Conservation (phyloP, 169 alveolate species). For the Cryptosporidium xiaoi region DNA sequence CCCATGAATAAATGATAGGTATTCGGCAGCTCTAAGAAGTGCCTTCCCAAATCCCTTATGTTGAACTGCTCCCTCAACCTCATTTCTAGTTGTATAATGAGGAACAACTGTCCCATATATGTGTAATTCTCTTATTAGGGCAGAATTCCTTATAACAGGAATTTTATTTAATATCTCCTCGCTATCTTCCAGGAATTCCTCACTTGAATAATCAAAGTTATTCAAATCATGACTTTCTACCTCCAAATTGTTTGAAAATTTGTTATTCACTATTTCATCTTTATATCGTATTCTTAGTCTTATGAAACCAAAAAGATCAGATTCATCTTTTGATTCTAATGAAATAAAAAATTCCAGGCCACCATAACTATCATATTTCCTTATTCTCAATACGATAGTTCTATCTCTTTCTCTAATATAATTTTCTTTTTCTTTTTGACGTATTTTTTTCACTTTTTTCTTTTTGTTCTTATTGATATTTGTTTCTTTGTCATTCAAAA, state of each 20-base stretch:
- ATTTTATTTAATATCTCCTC: slow-evolving; percentile 36
- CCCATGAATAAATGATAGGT: slow-evolving; percentile 83
- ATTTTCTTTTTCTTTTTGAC: slow-evolving; percentile 22
- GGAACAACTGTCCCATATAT: slow-evolving; percentile 88
- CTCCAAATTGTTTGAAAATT: background rate
- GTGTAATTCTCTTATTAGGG: slow-evolving; percentile 92
- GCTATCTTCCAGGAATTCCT: slow-evolving; percentile 55
- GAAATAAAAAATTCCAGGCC: slow-evolving; percentile 76
- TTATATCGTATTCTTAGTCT: slow-evolving; percentile 82
- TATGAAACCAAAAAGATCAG: slow-evolving; percentile 87
- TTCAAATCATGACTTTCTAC: background rate
- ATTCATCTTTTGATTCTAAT: slow-evolving; percentile 78
- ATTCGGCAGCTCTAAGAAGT: slow-evolving; percentile 76
- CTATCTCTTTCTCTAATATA: slow-evolving; percentile 35
- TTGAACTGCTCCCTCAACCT: slow-evolving; percentile 40
- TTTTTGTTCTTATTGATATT: slow-evolving; percentile 38
- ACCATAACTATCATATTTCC: slow-evolving; percentile 55
- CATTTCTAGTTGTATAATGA: slow-evolving; percentile 15
- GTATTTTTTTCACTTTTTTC: slow-evolving; percentile 22
- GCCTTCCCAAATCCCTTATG: slow-evolving; percentile 75
- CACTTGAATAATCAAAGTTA: slow-evolving; percentile 7
- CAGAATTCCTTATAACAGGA: slow-evolving; percentile 80
- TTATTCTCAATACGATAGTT: slow-evolving; percentile 41
- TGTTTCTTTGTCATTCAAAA: slow-evolving; percentile 56
- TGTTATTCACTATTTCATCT: slow-evolving; percentile 26